Percentiles rank a stretch among this genome's conserved stretches.
These are phyloP conservation scores for Zychaea mexicana DNA, from an alignment of 371 early-diverging fungal genomes.

Conservation along the genomic window DNA sequence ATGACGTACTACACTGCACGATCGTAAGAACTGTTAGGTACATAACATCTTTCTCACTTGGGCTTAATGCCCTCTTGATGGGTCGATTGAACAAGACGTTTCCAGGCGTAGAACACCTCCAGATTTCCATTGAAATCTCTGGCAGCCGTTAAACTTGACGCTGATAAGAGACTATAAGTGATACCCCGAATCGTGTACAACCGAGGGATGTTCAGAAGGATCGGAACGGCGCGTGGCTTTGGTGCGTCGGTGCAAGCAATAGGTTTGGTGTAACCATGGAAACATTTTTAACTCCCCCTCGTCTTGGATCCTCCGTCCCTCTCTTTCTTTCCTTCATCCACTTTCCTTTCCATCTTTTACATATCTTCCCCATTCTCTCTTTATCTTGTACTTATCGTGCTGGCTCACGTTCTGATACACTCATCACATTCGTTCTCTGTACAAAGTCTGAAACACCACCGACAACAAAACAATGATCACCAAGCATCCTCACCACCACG, in stretches of 20 bases:
- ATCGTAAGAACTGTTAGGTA: too few relatives aligned
- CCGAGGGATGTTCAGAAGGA: neutral
- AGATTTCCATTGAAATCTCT: too few relatives aligned
- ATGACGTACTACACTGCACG: too few relatives aligned
- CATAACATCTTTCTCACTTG: too few relatives aligned
- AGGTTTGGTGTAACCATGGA: neutral
- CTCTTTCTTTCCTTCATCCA: neutral
- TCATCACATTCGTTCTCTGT: too few relatives aligned
- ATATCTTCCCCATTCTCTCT: neutral
- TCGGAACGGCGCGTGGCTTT: constrained; percentile 1
- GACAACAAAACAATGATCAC: neutral
- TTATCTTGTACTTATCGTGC: constrained; percentile 1
- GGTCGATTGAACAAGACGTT: too few relatives aligned
- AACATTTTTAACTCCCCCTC: neutral
- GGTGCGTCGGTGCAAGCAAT: neutral
- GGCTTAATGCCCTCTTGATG: too few relatives aligned
- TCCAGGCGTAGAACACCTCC: too few relatives aligned
- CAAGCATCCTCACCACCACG: neutral
- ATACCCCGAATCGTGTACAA: too few relatives aligned
- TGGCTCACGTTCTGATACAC: constrained; percentile 3
- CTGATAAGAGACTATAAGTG: too few relatives aligned
- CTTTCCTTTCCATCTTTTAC: neutral
- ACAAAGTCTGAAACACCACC: neutral
- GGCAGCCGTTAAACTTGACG: too few relatives aligned
- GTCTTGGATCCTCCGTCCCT: too few relatives aligned